These are phyloP conservation scores for Neofusicoccum cordaticola DNA, from an alignment of 2,329 filamentous ascomycete species.

Conservation along the genomic window DNA sequence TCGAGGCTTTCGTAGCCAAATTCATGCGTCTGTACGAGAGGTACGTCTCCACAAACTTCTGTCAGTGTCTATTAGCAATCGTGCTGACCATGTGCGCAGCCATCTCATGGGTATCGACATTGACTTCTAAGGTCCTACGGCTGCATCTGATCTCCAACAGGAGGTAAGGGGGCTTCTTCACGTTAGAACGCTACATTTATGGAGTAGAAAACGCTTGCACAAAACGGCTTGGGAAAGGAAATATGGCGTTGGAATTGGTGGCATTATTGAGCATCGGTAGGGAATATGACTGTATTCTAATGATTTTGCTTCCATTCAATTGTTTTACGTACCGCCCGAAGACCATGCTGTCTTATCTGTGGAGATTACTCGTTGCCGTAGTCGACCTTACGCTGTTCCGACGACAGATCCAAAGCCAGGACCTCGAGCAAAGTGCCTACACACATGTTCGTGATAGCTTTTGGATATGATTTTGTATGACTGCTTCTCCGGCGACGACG, in stretches of 20 bases:
- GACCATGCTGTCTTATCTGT: too few species aligned
- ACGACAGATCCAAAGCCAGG: too few species aligned
- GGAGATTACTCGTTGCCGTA: too few species aligned
- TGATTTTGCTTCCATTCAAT: too few species aligned
- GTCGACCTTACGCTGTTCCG: too few species aligned
- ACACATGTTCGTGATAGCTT: too few species aligned
- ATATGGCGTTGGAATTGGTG: neutral
- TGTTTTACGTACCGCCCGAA: too few species aligned
- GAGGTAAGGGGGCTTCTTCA: too few species aligned
- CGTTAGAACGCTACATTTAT: neutral
- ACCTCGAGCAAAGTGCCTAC: too few species aligned
- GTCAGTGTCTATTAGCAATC: neutral
- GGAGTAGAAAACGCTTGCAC: neutral
- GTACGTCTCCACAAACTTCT: slow-evolving; percentile 46
- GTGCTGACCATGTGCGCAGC: neutral
- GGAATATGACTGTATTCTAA: neutral
- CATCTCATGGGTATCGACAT: slow-evolving; percentile 17
- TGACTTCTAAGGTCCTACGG: neutral
- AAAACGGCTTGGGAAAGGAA: neutral
- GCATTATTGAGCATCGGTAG: neutral
- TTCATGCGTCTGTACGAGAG: slow-evolving; percentile 96
- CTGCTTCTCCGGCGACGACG: too few species aligned
- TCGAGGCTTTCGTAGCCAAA: slow-evolving; percentile 97
- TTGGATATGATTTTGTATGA: too few species aligned
- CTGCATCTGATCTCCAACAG: too few species aligned